These are phyloP conservation scores for Zygosaccharomyces pseudobailii DNA, from an alignment of 1,139 yeast genomes.

Conservation along the genomic window DNA sequence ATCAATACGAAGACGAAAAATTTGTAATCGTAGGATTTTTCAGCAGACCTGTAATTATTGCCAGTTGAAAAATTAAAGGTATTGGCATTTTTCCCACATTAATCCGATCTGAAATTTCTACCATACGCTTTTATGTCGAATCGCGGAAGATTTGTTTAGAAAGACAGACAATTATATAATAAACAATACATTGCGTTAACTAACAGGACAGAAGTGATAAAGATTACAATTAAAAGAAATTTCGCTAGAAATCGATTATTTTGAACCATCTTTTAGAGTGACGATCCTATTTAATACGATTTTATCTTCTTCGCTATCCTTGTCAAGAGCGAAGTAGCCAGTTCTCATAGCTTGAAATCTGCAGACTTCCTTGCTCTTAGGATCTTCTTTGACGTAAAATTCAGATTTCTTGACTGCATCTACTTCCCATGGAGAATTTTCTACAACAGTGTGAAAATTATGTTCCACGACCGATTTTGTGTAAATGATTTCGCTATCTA, in stretches of 20 bases:
- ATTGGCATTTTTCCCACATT: no score
- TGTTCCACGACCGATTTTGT: conserved; percentile 71
- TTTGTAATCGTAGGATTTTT: no score
- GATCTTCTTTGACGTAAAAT: conserved; percentile 62
- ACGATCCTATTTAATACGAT: conserved; percentile 83
- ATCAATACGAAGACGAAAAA: no score
- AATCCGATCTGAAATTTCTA: no score
- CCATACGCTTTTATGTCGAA: no score
- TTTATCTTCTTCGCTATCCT: conserved; percentile 57
- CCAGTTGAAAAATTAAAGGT: no score
- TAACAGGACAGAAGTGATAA: neutral
- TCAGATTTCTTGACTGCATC: conserved; percentile 56
- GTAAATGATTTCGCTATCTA: conserved; percentile 66
- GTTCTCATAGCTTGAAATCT: conserved; percentile 98
- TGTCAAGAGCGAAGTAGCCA: conserved; percentile 92
- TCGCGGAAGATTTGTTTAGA: no score
- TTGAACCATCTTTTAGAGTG: conserved; percentile 63
- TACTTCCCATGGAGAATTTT: conserved; percentile 73
- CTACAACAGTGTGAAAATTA: conserved; percentile 63
- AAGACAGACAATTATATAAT: no score
- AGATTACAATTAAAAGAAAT: neutral
- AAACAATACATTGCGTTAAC: no score
- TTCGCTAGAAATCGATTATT: conserved; percentile 7
- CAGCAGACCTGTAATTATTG: no score
- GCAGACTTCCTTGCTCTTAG: conserved; percentile 68